A percentile compares a stretch with the other conserved stretches of the same genome.
Conservation (phyloP, 768 basidiomycete species). For the Suillus subaureus region DNA sequence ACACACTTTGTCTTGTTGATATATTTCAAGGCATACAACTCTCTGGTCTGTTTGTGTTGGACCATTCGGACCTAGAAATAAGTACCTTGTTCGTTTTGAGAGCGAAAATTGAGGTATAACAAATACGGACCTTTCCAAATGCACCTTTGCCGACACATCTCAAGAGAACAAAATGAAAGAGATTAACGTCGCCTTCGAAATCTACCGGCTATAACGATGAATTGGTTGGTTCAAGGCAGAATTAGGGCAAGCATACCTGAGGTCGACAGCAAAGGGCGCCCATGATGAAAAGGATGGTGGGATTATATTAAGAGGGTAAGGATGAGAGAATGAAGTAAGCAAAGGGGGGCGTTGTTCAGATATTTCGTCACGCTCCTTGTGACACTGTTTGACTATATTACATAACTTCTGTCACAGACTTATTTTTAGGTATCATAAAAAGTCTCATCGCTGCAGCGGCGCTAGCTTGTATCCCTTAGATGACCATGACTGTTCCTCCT, state of each 20-base stretch:
- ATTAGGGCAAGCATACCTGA: conserved; percentile 48
- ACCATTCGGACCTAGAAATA: conserved; percentile 89
- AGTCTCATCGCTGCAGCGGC: too few species aligned
- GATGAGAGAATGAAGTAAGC: conserved; percentile 8
- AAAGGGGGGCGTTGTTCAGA: not conserved
- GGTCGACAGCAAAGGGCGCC: conserved; percentile 86
- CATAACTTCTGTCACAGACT: not conserved
- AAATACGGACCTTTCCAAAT: conserved; percentile 84
- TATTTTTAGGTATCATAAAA: not conserved
- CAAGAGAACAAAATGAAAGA: conserved; percentile 95
- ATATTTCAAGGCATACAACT: conserved; percentile 97
- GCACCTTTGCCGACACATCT: conserved; percentile 98
- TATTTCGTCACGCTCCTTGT: conserved; percentile 7
- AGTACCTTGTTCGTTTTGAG: conserved; percentile 17
- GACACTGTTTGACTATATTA: not conserved
- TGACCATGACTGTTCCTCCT: conserved; percentile 39
- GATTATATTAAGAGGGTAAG: conserved; percentile 2
- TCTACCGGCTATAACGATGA: conserved; percentile 71
- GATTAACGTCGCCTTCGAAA: conserved; percentile 93
- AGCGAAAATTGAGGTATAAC: conserved; percentile 4
- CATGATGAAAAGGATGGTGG: conserved; percentile 37
- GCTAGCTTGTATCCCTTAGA: not conserved
- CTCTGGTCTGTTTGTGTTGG: conserved; percentile 97
- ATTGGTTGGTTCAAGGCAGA: conserved; percentile 7
- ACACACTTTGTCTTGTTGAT: conserved; percentile 98